These are phyloP conservation scores for Paecilomyces variotii DNA, from an alignment of 2,329 filamentous ascomycete genomes.

Conservation along the genomic window DNA sequence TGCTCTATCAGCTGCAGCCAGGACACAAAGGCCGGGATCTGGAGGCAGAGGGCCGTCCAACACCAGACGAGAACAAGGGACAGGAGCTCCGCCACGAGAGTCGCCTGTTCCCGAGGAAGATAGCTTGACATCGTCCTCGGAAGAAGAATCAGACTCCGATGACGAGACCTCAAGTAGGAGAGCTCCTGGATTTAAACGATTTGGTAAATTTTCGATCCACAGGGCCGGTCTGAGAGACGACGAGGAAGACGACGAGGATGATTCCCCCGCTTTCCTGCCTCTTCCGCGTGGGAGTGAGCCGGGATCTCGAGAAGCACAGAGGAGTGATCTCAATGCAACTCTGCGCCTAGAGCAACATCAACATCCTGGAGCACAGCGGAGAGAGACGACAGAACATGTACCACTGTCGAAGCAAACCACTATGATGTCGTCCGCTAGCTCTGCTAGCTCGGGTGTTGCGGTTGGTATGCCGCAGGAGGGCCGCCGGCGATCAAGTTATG, in stretches of 20 bases:
- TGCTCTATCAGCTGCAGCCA: slow-evolving; percentile 16
- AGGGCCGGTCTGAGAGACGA: slow-evolving; percentile 24
- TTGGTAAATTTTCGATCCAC: slow-evolving; percentile 33
- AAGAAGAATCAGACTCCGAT: slow-evolving; percentile 21
- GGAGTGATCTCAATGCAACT: slow-evolving; percentile 33
- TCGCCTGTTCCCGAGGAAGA: slow-evolving; percentile 29
- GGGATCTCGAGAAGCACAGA: slow-evolving; percentile 12
- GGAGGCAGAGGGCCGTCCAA: slow-evolving; percentile 15
- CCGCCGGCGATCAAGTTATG: slow-evolving; percentile 10
- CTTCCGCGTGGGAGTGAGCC: slow-evolving; percentile 19
- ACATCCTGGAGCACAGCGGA: slow-evolving; percentile 17
- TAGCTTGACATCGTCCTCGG: slow-evolving; percentile 22
- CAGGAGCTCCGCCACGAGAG: slow-evolving; percentile 13
- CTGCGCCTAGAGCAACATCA: slow-evolving; percentile 29
- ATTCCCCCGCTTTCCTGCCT: slow-evolving; percentile 40
- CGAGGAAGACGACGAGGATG: slow-evolving; percentile 35
- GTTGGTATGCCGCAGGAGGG: slow-evolving; percentile 15
- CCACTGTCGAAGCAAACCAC: slow-evolving; percentile 11
- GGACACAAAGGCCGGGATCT: slow-evolving; percentile 16
- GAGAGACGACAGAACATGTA: slow-evolving; percentile 18
- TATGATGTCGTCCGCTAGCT: slow-evolving; percentile 27
- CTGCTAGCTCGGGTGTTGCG: slow-evolving; percentile 29
- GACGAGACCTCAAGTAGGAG: slow-evolving; percentile 13
- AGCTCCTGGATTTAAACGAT: slow-evolving; percentile 26
- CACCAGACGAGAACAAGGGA: slow-evolving; percentile 17